Base-by-base conservation (phyloP, 2,329 filamentous ascomycete species). In the Xylariaceae sp. region DNA sequence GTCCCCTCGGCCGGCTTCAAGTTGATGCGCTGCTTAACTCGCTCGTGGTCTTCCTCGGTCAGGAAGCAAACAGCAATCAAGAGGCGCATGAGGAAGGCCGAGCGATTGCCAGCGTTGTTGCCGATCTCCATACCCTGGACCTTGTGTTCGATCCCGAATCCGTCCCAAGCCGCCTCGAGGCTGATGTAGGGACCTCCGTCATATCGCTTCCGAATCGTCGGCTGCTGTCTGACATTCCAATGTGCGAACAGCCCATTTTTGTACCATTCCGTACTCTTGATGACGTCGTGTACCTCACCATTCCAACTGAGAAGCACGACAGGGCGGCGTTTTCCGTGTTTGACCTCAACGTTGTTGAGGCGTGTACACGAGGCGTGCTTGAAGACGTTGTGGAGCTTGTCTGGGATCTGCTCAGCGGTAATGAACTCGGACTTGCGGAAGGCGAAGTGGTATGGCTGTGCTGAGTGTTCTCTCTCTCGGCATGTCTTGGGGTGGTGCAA, bases 401-500 rank as follows among this genome's bases (percentile, higher is more conserved):
- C 27, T 4, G 3, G 1, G 5, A 57, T 17, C 0, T 53, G 6
- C 5, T 9, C 12, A 9, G 49, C 39, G 2, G 17, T 2, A 12
- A 57, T 45, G 11, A 39, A 19, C 2, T 19, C 31, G 1, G 52
- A 55, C 35, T 51, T 55, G 18, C 43, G 43, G 44, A 48, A 57
- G 5, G 47, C 41, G 45, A 57, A 57, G 19, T 53, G 45, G 17
- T 53, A 51, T 1, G 55, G 55, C 10, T 57, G 53, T 6, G 53
- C 55, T 1, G 14, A 40, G 30, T 57, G 55, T 4, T 5, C n/a
- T 1, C 40, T 10, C 12, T 7, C 10, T 6, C 33, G 4, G 33
- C 55, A 57, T 5, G 55, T 45, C 22, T 45, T 53, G 4, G 45
- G 45, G 38, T 55, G 55, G 31, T 57, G 55, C 14, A 35, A 7